Conservation (phyloP, 2,329 filamentous ascomycete genomes). For the Monosporascus sp. region DNA sequence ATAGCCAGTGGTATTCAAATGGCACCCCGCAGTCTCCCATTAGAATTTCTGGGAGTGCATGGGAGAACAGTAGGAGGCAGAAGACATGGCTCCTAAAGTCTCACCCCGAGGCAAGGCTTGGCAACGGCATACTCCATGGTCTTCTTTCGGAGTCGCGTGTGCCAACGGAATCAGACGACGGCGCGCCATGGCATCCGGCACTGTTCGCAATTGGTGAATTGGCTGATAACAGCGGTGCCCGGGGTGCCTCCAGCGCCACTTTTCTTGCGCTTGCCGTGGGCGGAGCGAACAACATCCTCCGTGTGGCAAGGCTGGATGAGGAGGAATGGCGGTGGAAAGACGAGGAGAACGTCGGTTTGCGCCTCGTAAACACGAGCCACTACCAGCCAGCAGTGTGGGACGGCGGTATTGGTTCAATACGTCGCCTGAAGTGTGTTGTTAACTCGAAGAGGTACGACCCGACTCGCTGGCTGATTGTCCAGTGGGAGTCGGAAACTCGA, state of each 20-base stretch:
- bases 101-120: slow-evolving; percentile 43
- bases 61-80: slow-evolving; percentile 19
- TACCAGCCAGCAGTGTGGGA: slow-evolving; percentile 49
- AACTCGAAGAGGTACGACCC: slow-evolving; percentile 30
- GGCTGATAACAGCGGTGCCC: slow-evolving; percentile 31
- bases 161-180: background rate
- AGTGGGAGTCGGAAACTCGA: slow-evolving; percentile 45
- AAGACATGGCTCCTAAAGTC: slow-evolving; percentile 44
- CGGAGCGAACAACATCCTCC: slow-evolving; percentile 52
- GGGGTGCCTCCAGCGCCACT: slow-evolving; percentile 21
- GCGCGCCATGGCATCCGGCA: slow-evolving; percentile 13
- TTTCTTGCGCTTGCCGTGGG: slow-evolving; percentile 47
- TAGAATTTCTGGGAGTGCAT: slow-evolving; percentile 10
- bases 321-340: slow-evolving; percentile 51
- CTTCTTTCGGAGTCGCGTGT: slow-evolving; percentile 15
- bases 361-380: slow-evolving; percentile 36
- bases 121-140: slow-evolving; percentile 18
- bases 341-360: slow-evolving; percentile 39
- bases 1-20: slow-evolving; percentile 18
- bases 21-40: background rate
- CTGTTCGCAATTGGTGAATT: slow-evolving; percentile 55
- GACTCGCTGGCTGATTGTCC: slow-evolving; percentile 48
- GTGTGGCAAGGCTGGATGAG: slow-evolving; percentile 44
- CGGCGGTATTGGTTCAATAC: slow-evolving; percentile 44
- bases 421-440: slow-evolving; percentile 43